These are phyloP conservation scores for Nitzschia putrida DNA, from an alignment of 108 stramenopile genomes.

Conservation along the genomic window DNA sequence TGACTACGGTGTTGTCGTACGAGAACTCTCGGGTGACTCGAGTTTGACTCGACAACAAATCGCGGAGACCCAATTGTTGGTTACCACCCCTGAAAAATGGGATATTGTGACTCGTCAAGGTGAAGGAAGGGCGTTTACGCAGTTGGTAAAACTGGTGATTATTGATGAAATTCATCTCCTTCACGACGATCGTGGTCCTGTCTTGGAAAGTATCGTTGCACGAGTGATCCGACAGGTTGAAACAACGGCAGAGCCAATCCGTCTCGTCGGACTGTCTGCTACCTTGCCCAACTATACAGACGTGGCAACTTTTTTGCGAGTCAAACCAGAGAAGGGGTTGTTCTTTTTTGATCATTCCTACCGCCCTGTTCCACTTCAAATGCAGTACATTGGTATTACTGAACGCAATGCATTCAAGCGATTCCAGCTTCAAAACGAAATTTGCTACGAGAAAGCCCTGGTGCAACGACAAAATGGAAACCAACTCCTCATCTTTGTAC, in stretches of 20 bases:
- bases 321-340: constrained; percentile 93
- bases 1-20: constrained; percentile 87
- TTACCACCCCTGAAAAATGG: constrained; percentile 99
- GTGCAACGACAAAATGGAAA: constrained; percentile 82
- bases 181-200: constrained; percentile 98
- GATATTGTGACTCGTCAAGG: constrained; percentile 99
- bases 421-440: constrained; percentile 97
- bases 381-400: constrained; percentile 99
- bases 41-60: constrained; percentile 96
- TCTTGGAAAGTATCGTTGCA: constrained; percentile 96
- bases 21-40: constrained; percentile 98
- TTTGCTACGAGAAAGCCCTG: constrained; percentile 97
- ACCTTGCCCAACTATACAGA: constrained; percentile 99
- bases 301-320: constrained; percentile 97
- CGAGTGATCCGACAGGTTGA: constrained; percentile 96
- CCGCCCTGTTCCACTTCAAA: constrained; percentile 98
- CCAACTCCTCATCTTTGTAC: constrained; percentile 98
- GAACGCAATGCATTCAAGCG: constrained; percentile 98
- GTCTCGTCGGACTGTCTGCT: constrained; percentile 97
- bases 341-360: constrained; percentile 99
- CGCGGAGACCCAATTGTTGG: constrained; percentile 95
- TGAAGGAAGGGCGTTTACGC: constrained; percentile 96
- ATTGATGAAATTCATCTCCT: constrained; percentile 99
- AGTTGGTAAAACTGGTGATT: constrained; percentile 96
- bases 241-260: constrained; percentile 90